phyloP scores from a whole-genome alignment of 805 yeast genomes.

The Vanderwaltozyma verrucispora region DNA sequence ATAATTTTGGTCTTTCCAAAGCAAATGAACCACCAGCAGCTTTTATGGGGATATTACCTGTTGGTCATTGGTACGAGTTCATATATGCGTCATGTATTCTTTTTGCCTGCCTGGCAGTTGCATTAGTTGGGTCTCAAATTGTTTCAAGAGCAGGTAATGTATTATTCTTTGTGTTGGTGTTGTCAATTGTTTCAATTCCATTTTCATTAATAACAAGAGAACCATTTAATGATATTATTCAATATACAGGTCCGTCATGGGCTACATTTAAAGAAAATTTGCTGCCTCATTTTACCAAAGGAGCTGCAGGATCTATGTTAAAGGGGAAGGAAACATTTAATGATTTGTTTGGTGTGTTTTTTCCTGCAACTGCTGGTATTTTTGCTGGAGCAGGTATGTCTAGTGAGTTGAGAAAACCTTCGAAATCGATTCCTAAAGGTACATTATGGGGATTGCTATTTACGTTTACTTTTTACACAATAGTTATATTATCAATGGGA shows the following conservation, averaged over 20 bases:
- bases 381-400: constrained; percentile 99
- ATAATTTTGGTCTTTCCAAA: constrained; percentile 52
- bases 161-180: constrained; percentile 52
- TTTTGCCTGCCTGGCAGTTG: constrained; percentile 60
- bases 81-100: constrained; percentile 62
- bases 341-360: constrained; percentile 86
- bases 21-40: constrained; percentile 38
- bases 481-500: constrained; percentile 79
- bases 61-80: constrained; percentile 58
- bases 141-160: constrained; percentile 78
- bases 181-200: constrained; percentile 76
- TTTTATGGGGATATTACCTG: constrained; percentile 50
- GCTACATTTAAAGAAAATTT: constrained; percentile 54
- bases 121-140: constrained; percentile 68
- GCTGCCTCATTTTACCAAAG: constrained; percentile 70
- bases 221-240: constrained; percentile 44
- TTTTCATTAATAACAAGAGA: constrained; percentile 55
- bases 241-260: constrained; percentile 71
- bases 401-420: constrained; percentile 80
- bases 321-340: constrained; percentile 60
- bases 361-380: constrained; percentile 98
- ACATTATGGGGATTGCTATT: constrained; percentile 73
- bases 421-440: constrained; percentile 87
- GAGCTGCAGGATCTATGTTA: constrained; percentile 83
- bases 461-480: constrained; percentile 65